Evolutionary conservation across 2,329 filamentous ascomycete species (phyloP), one percentile per base, ranked within the genome.

Genomic region (Diaporthe caulivora): DNA sequence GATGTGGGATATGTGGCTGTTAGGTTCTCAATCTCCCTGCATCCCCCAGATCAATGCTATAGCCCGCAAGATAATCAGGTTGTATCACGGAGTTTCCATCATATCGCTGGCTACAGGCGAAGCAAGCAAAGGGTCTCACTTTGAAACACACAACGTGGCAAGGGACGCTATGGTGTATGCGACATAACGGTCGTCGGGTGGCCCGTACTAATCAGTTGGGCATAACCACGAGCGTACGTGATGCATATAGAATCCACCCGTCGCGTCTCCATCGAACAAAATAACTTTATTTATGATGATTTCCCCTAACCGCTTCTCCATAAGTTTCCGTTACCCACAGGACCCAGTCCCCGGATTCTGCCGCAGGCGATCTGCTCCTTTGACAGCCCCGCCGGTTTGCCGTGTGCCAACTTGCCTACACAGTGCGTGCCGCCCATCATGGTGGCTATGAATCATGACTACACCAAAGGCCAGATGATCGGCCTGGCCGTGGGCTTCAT

Each of bases 391-490:
- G 21, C 62, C 26, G 21, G 24, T 24, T 51, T 44, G 29, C 44
- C 21, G 37, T n/a, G 5, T 29, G 8, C 0, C 53, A 55, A 40
- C 37, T 13, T 2, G n/a, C 7, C 37, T 17, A 49, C 44, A 51
- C 29, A 37, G 37, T 40, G 11, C 37, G 34, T 34, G 34, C 11
- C 44, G 58, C 44, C 44, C 62, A 65, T 3, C 29, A 65, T 65
- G 62, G 62, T 65, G 29, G 37, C 44, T 7, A 65, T 65, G 60
- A 65, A 47, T 24, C 29, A 65, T 49, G 60, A 65, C 13, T 65
- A 65, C 31, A 65, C 44, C 44, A 51, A 65, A 7, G 62, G 62
- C 44, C 62, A 65, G 62, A 65, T 65, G 62, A 65, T 65, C 44
- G 21, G 62, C 37, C 62, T 65, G 44, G 62, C 62, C 29, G n/a